Evolutionary conservation across 1,284 basidiomycete genomes (phyloP), one percentile per base, ranked within the genome.

Genomic region (Mycena sp.): DNA sequence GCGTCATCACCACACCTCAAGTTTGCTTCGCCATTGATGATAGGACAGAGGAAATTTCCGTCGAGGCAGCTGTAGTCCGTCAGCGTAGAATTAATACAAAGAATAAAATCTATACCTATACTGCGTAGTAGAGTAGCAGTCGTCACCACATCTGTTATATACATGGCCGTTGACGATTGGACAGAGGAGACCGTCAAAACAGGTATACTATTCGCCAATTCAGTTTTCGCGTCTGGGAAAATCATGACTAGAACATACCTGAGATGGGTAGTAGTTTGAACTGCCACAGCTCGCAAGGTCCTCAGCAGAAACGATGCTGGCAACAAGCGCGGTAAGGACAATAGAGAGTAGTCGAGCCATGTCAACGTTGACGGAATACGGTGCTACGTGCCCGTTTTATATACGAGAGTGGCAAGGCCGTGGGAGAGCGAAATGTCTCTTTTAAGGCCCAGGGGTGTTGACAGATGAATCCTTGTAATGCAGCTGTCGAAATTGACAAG

Each of bases 251-350:
- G 25, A 21, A 41, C 12, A 26, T 53, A 54, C 58, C 58, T 60
- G 58, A 16, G 51, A 53, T 40, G 58, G 51, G 35, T 23, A 53
- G 51, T 60, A 60, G 17, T 12, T 28, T n/a, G 50, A 46, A 30
- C 14, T 30, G 11, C 58, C 51, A 19, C 58, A 60, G 16, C 7
- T 40, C 9, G 14, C 19, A 25, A 30, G 19, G 2, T 23, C 25
- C 19, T 60, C 43, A 14, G 44, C 58, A 26, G 43, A 50, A 19
- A 53, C 43, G 37, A 54, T 14, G 37, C 44, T 49, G 21, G 43
- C 26, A 17, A 35, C 38, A 21, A 49, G 0, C 16, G 51, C 45
- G 16, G 51, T 32, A 6, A 61, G 43, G 4, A 49, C n/a, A 10
- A 61, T 30, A 17, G 35, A 38, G 21, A 60, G 35, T 6, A 48